phyloP scores from a whole-genome alignment of 176 grass and related monocot species.

The Cenchrus fungigraminus region DNA sequence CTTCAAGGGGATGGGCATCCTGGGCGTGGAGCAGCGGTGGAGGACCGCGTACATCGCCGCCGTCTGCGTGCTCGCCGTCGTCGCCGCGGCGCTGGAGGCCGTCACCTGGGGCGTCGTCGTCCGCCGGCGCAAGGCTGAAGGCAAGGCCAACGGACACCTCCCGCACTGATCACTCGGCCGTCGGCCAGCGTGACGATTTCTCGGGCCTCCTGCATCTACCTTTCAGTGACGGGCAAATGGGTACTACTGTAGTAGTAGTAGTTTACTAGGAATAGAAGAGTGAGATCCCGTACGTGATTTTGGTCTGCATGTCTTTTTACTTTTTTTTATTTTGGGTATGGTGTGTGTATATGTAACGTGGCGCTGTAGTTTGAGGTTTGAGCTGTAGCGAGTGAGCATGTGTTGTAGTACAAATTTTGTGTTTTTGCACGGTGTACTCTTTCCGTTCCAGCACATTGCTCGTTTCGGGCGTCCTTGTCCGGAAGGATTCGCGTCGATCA shows the following conservation, averaged over 20 bases:
- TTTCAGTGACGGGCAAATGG: background rate
- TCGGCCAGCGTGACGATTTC: background rate
- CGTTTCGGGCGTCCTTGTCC: constrained; percentile 9
- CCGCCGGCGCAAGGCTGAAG: constrained; percentile 32
- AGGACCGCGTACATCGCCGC: constrained; percentile 41
- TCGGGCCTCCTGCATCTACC: background rate
- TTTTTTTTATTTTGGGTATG: background rate
- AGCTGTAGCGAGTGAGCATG: background rate
- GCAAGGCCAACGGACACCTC: constrained; percentile 40
- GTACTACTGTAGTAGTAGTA: too few species aligned
- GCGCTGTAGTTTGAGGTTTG: background rate
- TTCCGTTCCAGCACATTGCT: background rate
- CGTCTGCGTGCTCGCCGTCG: constrained; percentile 37
- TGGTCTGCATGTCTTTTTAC: background rate
- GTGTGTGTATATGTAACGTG: background rate
- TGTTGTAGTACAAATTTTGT: background rate
- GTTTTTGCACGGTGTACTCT: background rate
- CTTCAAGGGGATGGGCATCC: constrained; percentile 66
- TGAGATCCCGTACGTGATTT: background rate
- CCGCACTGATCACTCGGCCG: background rate
- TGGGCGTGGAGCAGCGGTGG: constrained; percentile 56
- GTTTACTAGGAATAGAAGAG: too few species aligned
- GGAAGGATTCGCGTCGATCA: constrained; percentile 31
- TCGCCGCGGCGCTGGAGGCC: constrained; percentile 45
- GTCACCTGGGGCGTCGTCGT: constrained; percentile 61